A percentile compares a stretch with the other conserved stretches of the same genome.
These are phyloP conservation scores for Friedmanniomyces simplex DNA, from an alignment of 495 filamentous ascomycete genomes.

Conservation along the genomic window DNA sequence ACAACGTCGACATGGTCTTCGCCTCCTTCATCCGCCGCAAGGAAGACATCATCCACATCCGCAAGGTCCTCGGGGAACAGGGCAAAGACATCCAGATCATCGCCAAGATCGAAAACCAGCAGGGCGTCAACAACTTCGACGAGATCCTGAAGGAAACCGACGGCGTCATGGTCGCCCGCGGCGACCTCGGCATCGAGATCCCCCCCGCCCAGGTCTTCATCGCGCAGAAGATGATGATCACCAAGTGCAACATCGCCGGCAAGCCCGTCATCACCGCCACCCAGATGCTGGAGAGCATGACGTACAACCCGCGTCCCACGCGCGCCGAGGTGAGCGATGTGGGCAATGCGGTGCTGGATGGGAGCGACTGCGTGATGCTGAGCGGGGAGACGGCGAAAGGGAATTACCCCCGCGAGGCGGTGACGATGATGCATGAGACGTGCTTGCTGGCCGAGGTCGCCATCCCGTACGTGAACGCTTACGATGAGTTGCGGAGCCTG, in stretches of 20 bases:
- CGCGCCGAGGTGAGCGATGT: slow-evolving; percentile 97
- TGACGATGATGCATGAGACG: slow-evolving; percentile 95
- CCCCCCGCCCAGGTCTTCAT: slow-evolving; percentile 96
- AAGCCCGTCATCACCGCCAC: slow-evolving; percentile 96
- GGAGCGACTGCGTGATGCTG: slow-evolving; percentile 98
- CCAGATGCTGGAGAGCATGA: slow-evolving; percentile 97
- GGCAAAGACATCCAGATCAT: slow-evolving; percentile 98
- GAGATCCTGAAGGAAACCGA: slow-evolving; percentile 95
- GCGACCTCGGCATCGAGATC: slow-evolving; percentile 97
- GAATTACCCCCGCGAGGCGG: slow-evolving; percentile 82
- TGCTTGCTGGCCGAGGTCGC: slow-evolving; percentile 92
- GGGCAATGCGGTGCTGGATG: slow-evolving; percentile 93
- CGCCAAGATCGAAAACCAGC: slow-evolving; percentile 99
- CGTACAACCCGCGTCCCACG: slow-evolving; percentile 96
- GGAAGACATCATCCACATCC: slow-evolving; percentile 83
- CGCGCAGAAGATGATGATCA: slow-evolving; percentile 99
- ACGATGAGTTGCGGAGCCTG: slow-evolving; percentile 83
- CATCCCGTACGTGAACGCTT: slow-evolving; percentile 91
- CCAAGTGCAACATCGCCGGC: slow-evolving; percentile 98
- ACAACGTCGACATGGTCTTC: slow-evolving; percentile 97
- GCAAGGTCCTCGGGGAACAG: slow-evolving; percentile 80
- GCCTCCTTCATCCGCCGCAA: slow-evolving; percentile 95
- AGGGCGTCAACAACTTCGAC: slow-evolving; percentile 97
- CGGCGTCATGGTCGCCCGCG: slow-evolving; percentile 99
- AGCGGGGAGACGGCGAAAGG: slow-evolving; percentile 98